Base-by-base conservation (phyloP, 805 yeast species). In the Candida quercuum region DNA sequence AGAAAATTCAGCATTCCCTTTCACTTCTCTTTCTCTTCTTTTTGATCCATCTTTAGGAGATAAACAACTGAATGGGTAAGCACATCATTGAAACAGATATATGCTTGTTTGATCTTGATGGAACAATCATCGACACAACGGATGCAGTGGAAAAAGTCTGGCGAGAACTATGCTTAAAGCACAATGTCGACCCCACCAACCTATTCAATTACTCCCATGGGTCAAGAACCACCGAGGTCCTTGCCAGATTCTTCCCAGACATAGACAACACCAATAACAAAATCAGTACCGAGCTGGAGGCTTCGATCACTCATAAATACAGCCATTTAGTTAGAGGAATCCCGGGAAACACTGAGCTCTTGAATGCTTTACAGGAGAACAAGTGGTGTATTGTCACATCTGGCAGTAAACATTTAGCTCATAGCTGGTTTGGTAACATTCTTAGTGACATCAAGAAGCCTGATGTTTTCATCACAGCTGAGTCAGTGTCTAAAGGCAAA, bases 371-470 rank as follows among this genome's bases (percentile, higher is more conserved):
- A 49, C 74, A 74, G 57, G 54, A 64, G 21, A 79, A 81, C 42
- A 60, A 61, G 56, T 78, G 77, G 63, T 86, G 95, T 87, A 82
- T 86, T 55, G 95, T 87, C 46, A 86, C 95, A 21, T 78, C 87
- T 36, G 95, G 95, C 49, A 81, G 89, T 40, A 69, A 72, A 46
- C 80, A 76, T 26, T 71, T 86, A 69, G 95, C 94, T 39, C 67
- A 76, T 51, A 76, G 80, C 49, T 86, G 95, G 93, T 77, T 86
- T 59, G 67, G 71, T 49, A 38, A 28, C 15, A 35, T 54, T 10
- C 73, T 83, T 59, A 69, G 84, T 56, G 71, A 73, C 34, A 64
- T 70, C 37, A 68, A 69, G 38, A 67, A 70, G 59, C 95, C 95
- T 35, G 76, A 80, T 48, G 72, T 77, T 33, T 86, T 86, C 66